These are phyloP conservation scores for Capsicum chinense DNA, from an alignment of 257 asterid genomes.

Conservation along the genomic window DNA sequence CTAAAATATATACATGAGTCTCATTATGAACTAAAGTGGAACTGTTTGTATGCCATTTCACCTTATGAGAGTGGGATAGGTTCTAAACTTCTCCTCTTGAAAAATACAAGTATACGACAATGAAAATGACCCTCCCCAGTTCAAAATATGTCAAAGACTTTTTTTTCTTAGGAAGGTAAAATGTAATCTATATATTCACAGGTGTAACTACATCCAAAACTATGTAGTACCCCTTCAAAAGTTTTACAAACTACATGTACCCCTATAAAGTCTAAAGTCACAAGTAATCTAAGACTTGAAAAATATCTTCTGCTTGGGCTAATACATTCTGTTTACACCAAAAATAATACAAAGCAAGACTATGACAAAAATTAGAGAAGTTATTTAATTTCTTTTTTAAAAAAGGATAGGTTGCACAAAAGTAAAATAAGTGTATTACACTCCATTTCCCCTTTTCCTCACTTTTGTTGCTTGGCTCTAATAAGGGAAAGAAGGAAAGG, in stretches of 20 bases:
- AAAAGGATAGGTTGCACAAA: not conserved
- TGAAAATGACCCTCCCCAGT: not conserved
- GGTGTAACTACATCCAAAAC: no score
- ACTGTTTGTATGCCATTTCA: not conserved
- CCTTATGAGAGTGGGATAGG: slow-evolving; percentile 1
- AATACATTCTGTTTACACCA: no score
- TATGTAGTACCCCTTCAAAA: no score
- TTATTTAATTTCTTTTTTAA: not conserved
- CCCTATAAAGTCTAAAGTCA: no score
- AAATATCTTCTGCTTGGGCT: no score
- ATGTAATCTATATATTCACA: no score
- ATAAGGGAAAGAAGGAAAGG: not conserved
- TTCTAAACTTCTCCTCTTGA: not conserved
- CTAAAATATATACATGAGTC: not conserved
- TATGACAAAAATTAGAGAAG: not conserved
- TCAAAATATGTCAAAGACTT: not conserved
- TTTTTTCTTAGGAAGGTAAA: no score
- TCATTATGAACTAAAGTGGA: slow-evolving; percentile 2
- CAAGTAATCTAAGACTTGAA: no score
- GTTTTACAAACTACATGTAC: no score
- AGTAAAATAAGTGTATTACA: not conserved
- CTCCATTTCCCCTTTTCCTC: not conserved
- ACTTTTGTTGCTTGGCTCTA: not conserved
- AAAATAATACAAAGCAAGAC: no score
- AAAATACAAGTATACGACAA: not conserved